Evolutionary conservation across 352 stramenopile species (phyloP), one percentile per base, ranked within the genome.

Genomic region (Saprolegnia parasitica): DNA sequence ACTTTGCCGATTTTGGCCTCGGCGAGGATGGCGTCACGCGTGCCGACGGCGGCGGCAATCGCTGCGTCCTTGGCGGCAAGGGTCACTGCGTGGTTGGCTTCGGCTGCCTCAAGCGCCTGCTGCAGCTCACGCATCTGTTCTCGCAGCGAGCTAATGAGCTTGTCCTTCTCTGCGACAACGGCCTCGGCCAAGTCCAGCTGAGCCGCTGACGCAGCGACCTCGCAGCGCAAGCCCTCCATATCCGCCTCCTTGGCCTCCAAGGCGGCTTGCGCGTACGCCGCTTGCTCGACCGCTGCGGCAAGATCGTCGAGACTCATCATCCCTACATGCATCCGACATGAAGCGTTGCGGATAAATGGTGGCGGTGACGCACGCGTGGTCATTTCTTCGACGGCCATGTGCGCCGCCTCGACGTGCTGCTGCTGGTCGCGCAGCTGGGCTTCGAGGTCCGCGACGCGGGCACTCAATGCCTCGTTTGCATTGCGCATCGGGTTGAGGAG

Each of bases 401-500:
- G 24, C 24, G 24, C 52, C 15, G 50, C 56, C 46, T 78, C 50
- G 13, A 81, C 56, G 29, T 58, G 67, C 20, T 39, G 50, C 55
- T 78, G 73, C 37, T 76, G 64, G 18, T 72, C 72, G 1, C 67
- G 63, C 10, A 74, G 71, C 61, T 81, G 71, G 1, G 62, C 61
- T 49, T 79, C 72, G 16, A 76, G 77, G 29, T 39, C 52, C 39
- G 66, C 61, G 13, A 77, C 50, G 39, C 72, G 65, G 20, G 65
- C 62, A 40, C 77, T 66, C 40, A 91, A 62, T 32, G 45, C 50
- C 32, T 89, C 82, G 23, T 90, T 91, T 60, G 90, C 85, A 39
- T 86, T 89, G 18, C 78, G 80, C 85, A 91, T 93, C 15, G 77
- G 77, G 55, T 93, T 93, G 32, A 93, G 74, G 20, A 93, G 64